Evolutionary conservation across 805 yeast genomes (phyloP), one percentile per base, ranked within the genome.

Genomic region (Candida sonorensis): DNA sequence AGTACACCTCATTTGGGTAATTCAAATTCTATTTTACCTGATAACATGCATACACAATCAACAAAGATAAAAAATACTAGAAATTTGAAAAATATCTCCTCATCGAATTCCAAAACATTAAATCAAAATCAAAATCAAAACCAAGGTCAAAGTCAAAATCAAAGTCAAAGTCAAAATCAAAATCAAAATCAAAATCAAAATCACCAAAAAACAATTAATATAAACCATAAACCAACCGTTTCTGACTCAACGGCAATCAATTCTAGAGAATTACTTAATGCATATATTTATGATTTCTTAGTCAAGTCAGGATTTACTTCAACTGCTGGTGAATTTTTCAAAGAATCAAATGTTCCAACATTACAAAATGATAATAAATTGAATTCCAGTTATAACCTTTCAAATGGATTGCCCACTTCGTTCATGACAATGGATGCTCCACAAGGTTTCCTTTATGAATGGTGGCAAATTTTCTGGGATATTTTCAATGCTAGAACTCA

Each of bases 381-480:
- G 10, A 23, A 35, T 10, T n/a, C 12, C 26, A 20, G 16, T 11
- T 13, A 8, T 16, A 20, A n/a, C 10, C 15, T 5, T 33, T 34
- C 17, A 2, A 31, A 62, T 35, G 71, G 67, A 30, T 51, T 75
- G 7, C 75, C 81, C 1, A 62, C 63, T 11, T 51, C 75, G 22
- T 59, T 63, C 15, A 66, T 78, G 49, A 63, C 76, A 9, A 72
- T 82, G 69, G 92, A 86, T 50, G 81, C 94, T 2, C 92, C 94
- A 1, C 84, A 80, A 46, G 92, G 95, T 6, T 87, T 85, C 49
- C 60, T 87, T 16, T 79, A 75, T 48, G 97, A 88, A 55, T 87
- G 97, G 97, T 87, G 96, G 96, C 86, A 77, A 63, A 77, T 88
- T 12, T 88, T 87, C 53, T 88, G 96, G 96, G 96, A 87, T 53